phyloP scores from a whole-genome alignment of 352 stramenopile species.

The Globisporangium splendens region DNA sequence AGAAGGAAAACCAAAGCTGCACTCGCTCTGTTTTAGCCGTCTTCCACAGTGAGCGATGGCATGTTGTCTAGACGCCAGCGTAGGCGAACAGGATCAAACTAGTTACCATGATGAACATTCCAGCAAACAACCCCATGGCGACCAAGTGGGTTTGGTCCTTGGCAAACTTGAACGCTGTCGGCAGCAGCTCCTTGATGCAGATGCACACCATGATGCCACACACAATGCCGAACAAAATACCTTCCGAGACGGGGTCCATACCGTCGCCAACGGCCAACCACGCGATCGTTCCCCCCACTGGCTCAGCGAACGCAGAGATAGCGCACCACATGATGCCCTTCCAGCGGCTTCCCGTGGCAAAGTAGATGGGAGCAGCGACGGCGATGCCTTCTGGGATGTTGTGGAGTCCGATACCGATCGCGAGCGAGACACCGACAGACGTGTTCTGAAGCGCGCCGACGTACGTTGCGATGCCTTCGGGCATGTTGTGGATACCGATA shows the following conservation, averaged over 20 bases:
- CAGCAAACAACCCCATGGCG: conserved; percentile 71
- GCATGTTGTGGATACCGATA: conserved; percentile 92
- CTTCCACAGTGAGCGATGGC: background rate
- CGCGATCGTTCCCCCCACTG: conserved; percentile 86
- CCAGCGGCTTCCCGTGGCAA: conserved; percentile 92
- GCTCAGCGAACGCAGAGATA: conserved; percentile 86
- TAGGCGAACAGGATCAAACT: conserved; percentile 89
- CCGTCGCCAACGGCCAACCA: conserved; percentile 78
- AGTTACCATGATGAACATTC: conserved; percentile 87
- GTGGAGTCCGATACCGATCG: no score
- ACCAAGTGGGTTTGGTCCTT: conserved; percentile 80
- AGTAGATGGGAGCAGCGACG: conserved; percentile 96
- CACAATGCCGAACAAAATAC: conserved; percentile 90
- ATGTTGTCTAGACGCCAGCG: conserved; percentile 39
- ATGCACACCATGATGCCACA: conserved; percentile 94
- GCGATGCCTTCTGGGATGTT: conserved; percentile 95
- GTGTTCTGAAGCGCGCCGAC: no score
- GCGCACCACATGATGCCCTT: conserved; percentile 94
- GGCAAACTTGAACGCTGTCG: conserved; percentile 90
- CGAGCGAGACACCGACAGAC: no score
- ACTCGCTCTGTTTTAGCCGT: background rate
- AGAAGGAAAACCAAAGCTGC: background rate
- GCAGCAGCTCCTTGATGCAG: conserved; percentile 89
- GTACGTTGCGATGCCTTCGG: no score
- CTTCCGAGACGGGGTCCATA: conserved; percentile 72